phyloP scores from a whole-genome alignment of 768 basidiomycete species.

The Kwoniella europaea region DNA sequence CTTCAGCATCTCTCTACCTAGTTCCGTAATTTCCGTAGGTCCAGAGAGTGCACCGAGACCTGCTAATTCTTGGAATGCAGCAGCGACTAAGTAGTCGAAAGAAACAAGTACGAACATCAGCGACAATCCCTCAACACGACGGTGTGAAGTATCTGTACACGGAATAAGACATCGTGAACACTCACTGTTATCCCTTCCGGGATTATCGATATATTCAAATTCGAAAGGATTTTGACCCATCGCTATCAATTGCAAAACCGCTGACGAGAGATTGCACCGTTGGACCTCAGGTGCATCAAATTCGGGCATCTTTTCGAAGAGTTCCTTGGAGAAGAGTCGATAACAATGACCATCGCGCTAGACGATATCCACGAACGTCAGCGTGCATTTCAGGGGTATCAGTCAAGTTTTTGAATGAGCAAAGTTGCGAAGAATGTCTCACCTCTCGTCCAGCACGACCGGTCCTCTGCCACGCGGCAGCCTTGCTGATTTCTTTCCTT shows the following conservation, averaged over 20 bases:
- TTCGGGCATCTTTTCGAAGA: conserved; percentile 69
- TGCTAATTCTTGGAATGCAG: conserved; percentile 64
- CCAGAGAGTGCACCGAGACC: conserved; percentile 78
- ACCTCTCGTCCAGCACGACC: conserved; percentile 97
- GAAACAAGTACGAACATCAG: too few relatives aligned
- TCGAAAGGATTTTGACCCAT: conserved; percentile 78
- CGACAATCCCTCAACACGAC: too few relatives aligned
- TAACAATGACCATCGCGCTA: conserved; percentile 85
- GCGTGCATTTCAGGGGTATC: too few relatives aligned
- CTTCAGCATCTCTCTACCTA: conserved; percentile 82
- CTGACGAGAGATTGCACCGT: conserved; percentile 80
- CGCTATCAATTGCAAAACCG: conserved; percentile 82
- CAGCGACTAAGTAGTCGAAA: conserved; percentile 42
- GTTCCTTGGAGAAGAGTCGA: conserved; percentile 84
- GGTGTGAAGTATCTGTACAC: too few relatives aligned
- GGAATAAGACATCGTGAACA: conserved; percentile 17
- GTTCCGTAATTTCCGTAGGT: conserved; percentile 68
- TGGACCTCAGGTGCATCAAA: conserved; percentile 87
- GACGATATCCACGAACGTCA: neutral
- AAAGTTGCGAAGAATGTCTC: conserved; percentile 22
- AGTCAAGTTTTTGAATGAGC: too few relatives aligned
- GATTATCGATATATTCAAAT: conserved; percentile 87
- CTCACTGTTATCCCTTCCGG: conserved; percentile 75
- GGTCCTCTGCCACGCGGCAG: conserved; percentile 81
- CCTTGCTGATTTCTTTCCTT: conserved; percentile 81